phyloP scores from a whole-genome alignment of 257 asterid genomes.

The Solanum appendiculatum region DNA sequence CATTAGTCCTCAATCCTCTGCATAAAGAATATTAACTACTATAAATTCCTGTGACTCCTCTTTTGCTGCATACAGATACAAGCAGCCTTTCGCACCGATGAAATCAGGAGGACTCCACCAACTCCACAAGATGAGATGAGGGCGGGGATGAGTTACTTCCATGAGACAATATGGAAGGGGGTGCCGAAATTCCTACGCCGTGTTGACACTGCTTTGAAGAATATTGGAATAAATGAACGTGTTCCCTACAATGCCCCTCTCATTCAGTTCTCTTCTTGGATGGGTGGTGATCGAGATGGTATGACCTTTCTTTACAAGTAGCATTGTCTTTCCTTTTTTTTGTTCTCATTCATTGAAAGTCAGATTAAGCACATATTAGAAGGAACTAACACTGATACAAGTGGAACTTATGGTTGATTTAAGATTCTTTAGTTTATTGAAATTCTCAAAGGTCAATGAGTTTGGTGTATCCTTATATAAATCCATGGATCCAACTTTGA shows the following conservation, averaged over 20 bases:
- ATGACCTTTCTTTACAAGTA: neutral
- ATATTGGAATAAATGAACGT: constrained; percentile 85
- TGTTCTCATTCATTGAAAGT: neutral
- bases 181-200: constrained; percentile 88
- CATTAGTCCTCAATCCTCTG: neutral
- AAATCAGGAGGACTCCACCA: constrained; percentile 89
- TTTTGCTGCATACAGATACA: constrained; percentile 45
- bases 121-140: constrained; percentile 99
- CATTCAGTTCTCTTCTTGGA: constrained; percentile 95
- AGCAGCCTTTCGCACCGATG: constrained; percentile 98
- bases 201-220: constrained; percentile 91
- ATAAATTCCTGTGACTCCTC: neutral
- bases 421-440: neutral
- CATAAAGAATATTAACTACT: neutral
- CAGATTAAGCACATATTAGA: neutral
- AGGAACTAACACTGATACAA: neutral
- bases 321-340: neutral
- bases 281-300: constrained; percentile 99
- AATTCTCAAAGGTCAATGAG: neutral
- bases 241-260: constrained; percentile 92
- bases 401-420: neutral
- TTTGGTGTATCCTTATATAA: neutral
- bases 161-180: constrained; percentile 95
- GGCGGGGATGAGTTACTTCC: constrained; percentile 97
- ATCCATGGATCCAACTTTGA: neutral